Base-by-base conservation (phyloP, 2,329 filamentous ascomycete species). In the Drechslerella dactyloides region DNA sequence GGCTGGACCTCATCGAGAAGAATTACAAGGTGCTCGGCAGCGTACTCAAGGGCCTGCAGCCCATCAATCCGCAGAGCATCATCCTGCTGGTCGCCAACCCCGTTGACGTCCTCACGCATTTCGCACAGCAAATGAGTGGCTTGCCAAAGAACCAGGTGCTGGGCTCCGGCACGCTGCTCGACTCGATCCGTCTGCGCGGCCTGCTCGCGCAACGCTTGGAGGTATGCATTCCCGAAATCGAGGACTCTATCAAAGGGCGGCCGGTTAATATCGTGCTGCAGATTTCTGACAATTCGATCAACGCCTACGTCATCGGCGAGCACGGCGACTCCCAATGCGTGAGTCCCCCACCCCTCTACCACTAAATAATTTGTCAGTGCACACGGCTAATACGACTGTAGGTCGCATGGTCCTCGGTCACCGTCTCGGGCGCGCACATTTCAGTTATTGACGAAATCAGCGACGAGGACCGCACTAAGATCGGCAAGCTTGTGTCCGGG, bases 81-180 rank as follows among this genome's bases (percentile, higher is more conserved):
- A 72, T 79, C 40, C 56, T 79, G n/a, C 70, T 79, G n/a, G 78
- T 78, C 5, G 78, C 77, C 10, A 79, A 79, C 73, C 78, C 78
- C 5, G 77, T 77, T 53, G 78, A 79, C 60, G 77, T 78, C 15
- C 75, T 78, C 24, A 78, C 77, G 13, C 75, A 78, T 59, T 75
- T 77, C 21, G 76, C 77, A 0, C 62, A 75, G 44, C 63, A 75
- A 58, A 70, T 79, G 54, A 77, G 76, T 1, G 77, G 77, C 1
- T 77, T 79, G 59, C 78, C 78, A 10, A 70, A 75, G 40, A 75
- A 78, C 69, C 74, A 77, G 21, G 77, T 79, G 35, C 76, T 79
- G 10, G 78, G 78, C 44, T 76, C 76, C 11, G 78, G 78, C n/a
- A 79, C 78, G 15, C 75, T 76, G 33, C 75, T 79, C 68, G 77